Base-by-base conservation (phyloP, 768 basidiomycete species). In the Mrakia gelida region DNA sequence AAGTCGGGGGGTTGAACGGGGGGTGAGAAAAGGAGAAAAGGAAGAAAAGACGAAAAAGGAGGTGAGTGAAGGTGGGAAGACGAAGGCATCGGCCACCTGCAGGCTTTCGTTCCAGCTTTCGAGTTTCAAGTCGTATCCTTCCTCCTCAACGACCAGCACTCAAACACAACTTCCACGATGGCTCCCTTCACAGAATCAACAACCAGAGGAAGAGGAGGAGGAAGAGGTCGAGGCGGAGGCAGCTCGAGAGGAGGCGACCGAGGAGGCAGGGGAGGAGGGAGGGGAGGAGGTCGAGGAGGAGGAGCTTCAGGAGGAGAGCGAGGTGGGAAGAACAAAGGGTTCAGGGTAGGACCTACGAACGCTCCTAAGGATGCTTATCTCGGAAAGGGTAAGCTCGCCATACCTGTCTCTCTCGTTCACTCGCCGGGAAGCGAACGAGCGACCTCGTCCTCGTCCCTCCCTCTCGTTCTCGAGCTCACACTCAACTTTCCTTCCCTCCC, bases 321-420 rank as follows among this genome's bases (percentile, higher is more conserved):
- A 71, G 61, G 62, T 54, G 43, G 61, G 13, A 77, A 78, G 45
- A 80, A 80, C 61, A 77, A 78, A 30, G 84, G 84, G 41, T 85
- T 84, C 81, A 77, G 83, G n/a, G 84, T 84, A 16, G 82, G 83
- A 65, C 84, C 84, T 0, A 79, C 81, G 0, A 80, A 83, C 78
- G 84, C 84, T 9, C 81, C 83, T 0, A 83, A 81, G 77, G 81
- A 84, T 80, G 84, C 84, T 26, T 85, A 85, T 78, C 81, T 85
- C 28, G 84, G 84, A 15, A 85, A 84, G 80, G 84, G 84, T 84
- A 10, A 38, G 67, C 26, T 23, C 26, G 5, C 63, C 78, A 80
- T 75, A 7, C n/a, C 38, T 11, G 16, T 15, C 73, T 61, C 0
- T 30, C 15, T 62, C 73, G 30, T 9, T 52, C 34, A 23, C 56